Percentiles rank a stretch among this genome's conserved stretches.
These are phyloP conservation scores for Phytopythium sindhum DNA, from an alignment of 352 stramenopile genomes.

Conservation along the genomic window DNA sequence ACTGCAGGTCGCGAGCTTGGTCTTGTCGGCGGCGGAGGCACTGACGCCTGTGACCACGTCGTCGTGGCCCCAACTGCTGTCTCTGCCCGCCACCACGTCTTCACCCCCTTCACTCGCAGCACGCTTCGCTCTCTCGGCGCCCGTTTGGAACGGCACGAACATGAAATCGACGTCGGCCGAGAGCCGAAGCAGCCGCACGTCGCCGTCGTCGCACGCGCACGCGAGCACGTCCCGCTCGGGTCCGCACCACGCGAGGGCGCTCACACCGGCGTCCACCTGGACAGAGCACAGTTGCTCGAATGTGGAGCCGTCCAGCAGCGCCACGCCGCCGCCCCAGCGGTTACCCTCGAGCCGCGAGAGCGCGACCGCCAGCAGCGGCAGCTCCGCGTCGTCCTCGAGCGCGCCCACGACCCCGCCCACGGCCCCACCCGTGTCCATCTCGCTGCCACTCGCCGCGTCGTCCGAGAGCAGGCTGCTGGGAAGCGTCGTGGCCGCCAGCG, in stretches of 20 bases:
- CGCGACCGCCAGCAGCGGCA: constrained; percentile 54
- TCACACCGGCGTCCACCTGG: constrained; percentile 44
- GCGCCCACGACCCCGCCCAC: neutral
- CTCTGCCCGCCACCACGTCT: neutral
- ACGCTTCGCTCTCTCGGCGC: neutral
- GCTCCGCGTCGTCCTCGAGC: constrained; percentile 18
- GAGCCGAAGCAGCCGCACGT: constrained; percentile 49
- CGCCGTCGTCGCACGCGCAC: constrained; percentile 70
- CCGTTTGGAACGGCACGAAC: constrained; percentile 32
- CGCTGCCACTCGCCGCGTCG: constrained; percentile 8
- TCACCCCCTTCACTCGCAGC: constrained; percentile 3
- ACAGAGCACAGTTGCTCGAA: constrained; percentile 41
- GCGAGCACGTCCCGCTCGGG: constrained; percentile 44
- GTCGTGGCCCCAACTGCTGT: constrained; percentile 44
- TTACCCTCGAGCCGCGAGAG: constrained; percentile 75
- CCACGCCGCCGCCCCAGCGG: constrained; percentile 61
- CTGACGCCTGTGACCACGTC: constrained; percentile 63
- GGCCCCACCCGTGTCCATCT: neutral
- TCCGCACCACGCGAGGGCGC: constrained; percentile 51
- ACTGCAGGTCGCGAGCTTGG: constrained; percentile 46
- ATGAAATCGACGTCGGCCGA: constrained; percentile 31
- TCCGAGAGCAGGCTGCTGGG: constrained; percentile 19
- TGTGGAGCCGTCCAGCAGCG: constrained; percentile 39
- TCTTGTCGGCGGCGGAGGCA: constrained; percentile 39
- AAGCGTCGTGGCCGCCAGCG: constrained; percentile 31